Percentiles rank a stretch among this genome's conserved stretches.
These are phyloP conservation scores for Chloridella minuta DNA, from an alignment of 352 stramenopile species.

Conservation along the genomic window DNA sequence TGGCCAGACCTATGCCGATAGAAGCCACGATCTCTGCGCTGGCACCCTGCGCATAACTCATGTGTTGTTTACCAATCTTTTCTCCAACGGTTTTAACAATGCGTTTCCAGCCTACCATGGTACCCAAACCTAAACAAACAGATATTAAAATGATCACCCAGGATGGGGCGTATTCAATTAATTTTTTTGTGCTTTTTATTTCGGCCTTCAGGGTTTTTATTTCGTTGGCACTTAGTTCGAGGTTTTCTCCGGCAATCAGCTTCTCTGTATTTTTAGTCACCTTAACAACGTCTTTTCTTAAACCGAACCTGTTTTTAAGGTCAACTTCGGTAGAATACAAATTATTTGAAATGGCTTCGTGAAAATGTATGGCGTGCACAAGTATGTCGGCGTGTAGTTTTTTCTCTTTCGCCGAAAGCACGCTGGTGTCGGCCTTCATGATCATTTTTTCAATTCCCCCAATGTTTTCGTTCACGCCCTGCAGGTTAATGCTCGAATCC, in stretches of 20 bases:
- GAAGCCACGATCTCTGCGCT: not conserved
- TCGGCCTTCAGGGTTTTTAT: not conserved
- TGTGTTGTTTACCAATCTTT: not conserved
- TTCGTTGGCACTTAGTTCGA: not conserved
- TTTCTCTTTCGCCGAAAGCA: not conserved
- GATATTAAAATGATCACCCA: not conserved
- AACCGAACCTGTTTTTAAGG: not conserved
- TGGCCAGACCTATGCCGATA: not conserved
- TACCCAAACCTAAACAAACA: not conserved
- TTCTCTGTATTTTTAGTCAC: not conserved
- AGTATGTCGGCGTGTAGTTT: not conserved
- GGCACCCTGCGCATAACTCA: not conserved
- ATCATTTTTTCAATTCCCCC: not conserved
- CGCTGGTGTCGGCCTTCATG: not conserved
- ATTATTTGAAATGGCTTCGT: not conserved
- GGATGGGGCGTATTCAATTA: not conserved
- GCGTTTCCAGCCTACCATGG: not conserved
- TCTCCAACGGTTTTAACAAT: not conserved
- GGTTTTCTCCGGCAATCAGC: not conserved
- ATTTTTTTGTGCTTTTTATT: not conserved
- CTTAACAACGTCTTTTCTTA: conserved; percentile 1
- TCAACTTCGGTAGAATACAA: not conserved
- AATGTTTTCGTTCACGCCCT: not conserved
- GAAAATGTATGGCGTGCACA: not conserved
- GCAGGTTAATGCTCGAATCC: not conserved